phyloP scores from a whole-genome alignment of 2,329 filamentous ascomycete genomes.

The Bipolaris oryzae region DNA sequence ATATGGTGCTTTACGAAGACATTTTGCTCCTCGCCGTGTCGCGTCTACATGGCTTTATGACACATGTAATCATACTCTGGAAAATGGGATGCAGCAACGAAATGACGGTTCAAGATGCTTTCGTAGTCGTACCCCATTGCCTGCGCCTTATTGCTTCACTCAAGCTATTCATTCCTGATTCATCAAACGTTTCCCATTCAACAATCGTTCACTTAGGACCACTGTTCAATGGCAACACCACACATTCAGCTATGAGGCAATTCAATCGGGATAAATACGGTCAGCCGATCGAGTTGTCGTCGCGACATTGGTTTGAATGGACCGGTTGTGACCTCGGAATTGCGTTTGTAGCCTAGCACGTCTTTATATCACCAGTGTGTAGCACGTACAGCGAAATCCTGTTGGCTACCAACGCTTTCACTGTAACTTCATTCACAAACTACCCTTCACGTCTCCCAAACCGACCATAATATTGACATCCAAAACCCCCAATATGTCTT shows the following conservation, averaged over 20 bases:
- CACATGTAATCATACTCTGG: neutral
- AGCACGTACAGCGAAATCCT: neutral
- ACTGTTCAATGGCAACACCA: neutral
- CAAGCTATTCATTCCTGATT: neutral
- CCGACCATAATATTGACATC: neutral
- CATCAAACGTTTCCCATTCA: neutral
- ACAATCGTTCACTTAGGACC: neutral
- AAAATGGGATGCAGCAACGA: no score
- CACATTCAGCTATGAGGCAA: neutral
- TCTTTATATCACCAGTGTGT: slow-evolving; percentile 7
- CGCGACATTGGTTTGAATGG: slow-evolving; percentile 9
- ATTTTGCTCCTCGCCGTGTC: neutral
- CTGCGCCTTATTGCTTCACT: neutral
- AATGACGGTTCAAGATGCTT: neutral
- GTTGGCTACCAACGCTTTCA: neutral
- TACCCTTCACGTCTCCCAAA: neutral
- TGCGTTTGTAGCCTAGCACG: neutral
- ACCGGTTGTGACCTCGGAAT: neutral
- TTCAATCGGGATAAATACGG: no score
- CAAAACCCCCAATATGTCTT: neutral
- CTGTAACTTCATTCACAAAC: neutral
- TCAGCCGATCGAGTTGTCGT: neutral
- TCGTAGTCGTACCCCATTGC: neutral
- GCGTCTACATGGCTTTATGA: neutral
- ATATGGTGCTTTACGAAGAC: neutral